phyloP scores from a whole-genome alignment of 2,329 filamentous ascomycete genomes.

The Hymenoscyphus scutula region DNA sequence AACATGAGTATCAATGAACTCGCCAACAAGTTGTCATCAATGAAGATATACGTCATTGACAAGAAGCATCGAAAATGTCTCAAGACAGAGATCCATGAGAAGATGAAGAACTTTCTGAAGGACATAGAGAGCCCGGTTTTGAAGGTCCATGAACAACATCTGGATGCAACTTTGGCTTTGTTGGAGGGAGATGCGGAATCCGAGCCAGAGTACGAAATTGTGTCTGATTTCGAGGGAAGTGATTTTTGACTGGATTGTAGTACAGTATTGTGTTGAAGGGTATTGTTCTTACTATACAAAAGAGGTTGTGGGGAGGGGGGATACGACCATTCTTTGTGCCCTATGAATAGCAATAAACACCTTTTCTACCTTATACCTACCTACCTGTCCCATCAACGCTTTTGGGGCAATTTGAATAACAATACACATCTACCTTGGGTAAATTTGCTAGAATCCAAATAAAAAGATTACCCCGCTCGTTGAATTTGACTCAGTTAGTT shows the following conservation, averaged over 20 bases:
- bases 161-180: background rate
- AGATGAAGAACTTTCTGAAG: background rate
- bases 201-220: background rate
- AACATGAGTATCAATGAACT: background rate
- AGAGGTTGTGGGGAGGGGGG: too few relatives aligned
- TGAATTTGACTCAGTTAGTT: too few relatives aligned
- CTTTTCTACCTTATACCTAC: too few relatives aligned
- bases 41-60: background rate
- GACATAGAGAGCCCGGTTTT: background rate
- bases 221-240: background rate
- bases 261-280: background rate
- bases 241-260: background rate
- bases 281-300: too few relatives aligned
- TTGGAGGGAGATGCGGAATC: background rate
- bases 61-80: slow-evolving; percentile 4
- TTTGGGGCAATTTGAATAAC: too few relatives aligned
- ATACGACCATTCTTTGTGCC: too few relatives aligned
- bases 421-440: too few relatives aligned
- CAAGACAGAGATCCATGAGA: background rate
- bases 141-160: background rate
- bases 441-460: too few relatives aligned
- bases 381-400: too few relatives aligned
- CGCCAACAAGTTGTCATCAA: background rate
- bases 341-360: too few relatives aligned
- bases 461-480: too few relatives aligned